These are phyloP conservation scores for Fusarium scirpi DNA, from an alignment of 2,329 filamentous ascomycete genomes.

Conservation along the genomic window DNA sequence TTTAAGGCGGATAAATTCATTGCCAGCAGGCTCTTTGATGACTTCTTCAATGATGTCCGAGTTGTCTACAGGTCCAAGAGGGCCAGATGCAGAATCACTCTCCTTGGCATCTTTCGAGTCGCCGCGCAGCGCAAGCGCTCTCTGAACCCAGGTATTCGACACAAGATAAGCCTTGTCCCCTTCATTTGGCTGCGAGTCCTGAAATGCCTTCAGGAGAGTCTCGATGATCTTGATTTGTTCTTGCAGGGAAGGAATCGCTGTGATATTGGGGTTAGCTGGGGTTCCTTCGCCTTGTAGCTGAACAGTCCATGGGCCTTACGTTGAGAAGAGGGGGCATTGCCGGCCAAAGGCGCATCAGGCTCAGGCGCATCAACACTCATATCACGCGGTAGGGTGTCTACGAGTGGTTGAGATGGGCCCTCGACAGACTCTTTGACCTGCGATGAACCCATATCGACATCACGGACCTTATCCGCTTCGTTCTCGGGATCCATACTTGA, in stretches of 20 bases:
- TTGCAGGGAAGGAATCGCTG: conserved; percentile 54
- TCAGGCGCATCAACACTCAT: conserved; percentile 58
- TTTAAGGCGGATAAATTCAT: conserved; percentile 78
- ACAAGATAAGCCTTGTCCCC: conserved; percentile 83
- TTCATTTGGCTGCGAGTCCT: conserved; percentile 69
- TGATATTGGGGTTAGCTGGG: conserved; percentile 30
- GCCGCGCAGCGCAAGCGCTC: conserved; percentile 74
- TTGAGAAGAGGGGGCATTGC: conserved; percentile 37
- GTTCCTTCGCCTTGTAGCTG: not conserved
- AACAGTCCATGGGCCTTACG: conserved; percentile 43
- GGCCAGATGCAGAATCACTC: conserved; percentile 69
- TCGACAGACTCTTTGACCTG: conserved; percentile 35
- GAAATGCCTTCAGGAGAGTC: conserved; percentile 66
- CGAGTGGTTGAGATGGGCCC: conserved; percentile 28
- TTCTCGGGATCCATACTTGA: conserved; percentile 70
- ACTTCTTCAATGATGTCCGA: conserved; percentile 79
- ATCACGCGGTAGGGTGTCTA: conserved; percentile 49
- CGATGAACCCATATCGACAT: conserved; percentile 60
- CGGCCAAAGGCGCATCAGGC: conserved; percentile 36
- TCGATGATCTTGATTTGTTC: conserved; percentile 81
- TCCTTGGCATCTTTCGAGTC: conserved; percentile 67
- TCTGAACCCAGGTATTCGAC: conserved; percentile 81
- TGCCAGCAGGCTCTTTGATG: conserved; percentile 61
- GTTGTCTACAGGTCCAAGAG: conserved; percentile 87
- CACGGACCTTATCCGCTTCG: conserved; percentile 56